Base-by-base conservation (phyloP, 345 rosid genomes). In the Sonneratia caseolaris region DNA sequence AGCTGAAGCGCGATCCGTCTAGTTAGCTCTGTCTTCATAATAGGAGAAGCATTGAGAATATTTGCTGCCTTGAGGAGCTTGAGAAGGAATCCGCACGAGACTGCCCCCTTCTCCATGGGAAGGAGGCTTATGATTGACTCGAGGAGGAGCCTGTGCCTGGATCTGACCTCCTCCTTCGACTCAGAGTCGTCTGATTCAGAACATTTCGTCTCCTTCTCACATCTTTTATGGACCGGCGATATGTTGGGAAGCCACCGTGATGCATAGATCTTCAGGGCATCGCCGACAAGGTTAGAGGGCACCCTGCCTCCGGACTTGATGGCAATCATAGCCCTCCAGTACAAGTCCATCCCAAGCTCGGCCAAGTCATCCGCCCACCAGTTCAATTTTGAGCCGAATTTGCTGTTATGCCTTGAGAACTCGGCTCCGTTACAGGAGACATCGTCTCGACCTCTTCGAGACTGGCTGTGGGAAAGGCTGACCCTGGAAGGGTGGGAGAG, bases 351-450 rank as follows among this genome's bases (percentile, higher is more conserved):
- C 36, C 97, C 81, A 72, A 95, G 73, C 79, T 95, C 99, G 1
- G 97, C 97, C 38, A 95, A 82, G 76, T 95, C 99, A 75, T 95
- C 97, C 68, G 92, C 99, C 99, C 99, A 95, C 99, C 97, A 95
- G 18, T 91, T 65, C 21, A 18, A 36, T 16, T 57, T 57, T 1
- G 64, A 19, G 27, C 45, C 48, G 45, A 37, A 37, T 24, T 37
- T 37, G 69, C 69, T 42, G 69, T 78, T 87, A 69, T 61, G 79
- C 81, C 83, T 82, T 76, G 66, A 87, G 80, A 87, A 81, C 79
- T 81, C 92, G 6, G 81, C 53, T 68, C 92, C 96, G 64, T 86
- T 86, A 37, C 87, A 91, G 0, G 79, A 81, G 8, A 80, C 75
- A 70, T 86, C 92, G 21, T 90, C 99, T 71, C 89, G 87, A 13